Conservation (phyloP, 768 basidiomycete species). For the Rhizopogon rudus region DNA sequence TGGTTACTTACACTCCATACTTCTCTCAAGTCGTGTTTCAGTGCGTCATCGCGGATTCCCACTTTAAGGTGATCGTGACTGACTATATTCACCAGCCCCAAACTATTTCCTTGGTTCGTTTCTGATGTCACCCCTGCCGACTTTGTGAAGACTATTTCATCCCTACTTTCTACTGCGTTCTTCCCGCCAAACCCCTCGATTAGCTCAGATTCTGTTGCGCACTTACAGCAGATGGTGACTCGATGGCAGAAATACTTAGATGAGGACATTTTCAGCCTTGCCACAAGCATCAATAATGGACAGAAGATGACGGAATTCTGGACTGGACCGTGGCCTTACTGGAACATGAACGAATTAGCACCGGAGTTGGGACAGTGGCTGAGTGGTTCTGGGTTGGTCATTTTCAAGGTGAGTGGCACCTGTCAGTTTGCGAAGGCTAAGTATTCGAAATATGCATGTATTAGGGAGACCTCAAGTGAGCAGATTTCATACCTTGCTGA, state of each 20-base stretch:
- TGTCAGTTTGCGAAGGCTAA: neutral
- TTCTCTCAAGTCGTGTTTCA: constrained; percentile 85
- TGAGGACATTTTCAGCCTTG: constrained; percentile 65
- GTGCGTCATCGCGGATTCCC: constrained; percentile 39
- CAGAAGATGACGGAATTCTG: constrained; percentile 47
- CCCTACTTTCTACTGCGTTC: constrained; percentile 58
- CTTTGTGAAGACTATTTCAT: constrained; percentile 55
- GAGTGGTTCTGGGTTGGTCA: constrained; percentile 56
- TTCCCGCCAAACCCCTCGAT: constrained; percentile 32
- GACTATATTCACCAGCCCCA: constrained; percentile 53
- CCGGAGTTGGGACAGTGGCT: constrained; percentile 48
- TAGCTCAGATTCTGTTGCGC: constrained; percentile 24
- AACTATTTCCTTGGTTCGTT: constrained; percentile 96
- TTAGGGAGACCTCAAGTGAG: constrained; percentile 89
- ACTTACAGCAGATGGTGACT: constrained; percentile 54
- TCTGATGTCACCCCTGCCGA: constrained; percentile 90
- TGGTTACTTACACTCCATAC: constrained; percentile 85
- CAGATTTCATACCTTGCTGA: constrained; percentile 6
- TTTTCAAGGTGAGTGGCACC: constrained; percentile 65
- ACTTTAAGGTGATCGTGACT: constrained; percentile 2
- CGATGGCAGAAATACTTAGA: constrained; percentile 76
- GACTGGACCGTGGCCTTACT: constrained; percentile 74
- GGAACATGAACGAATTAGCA: constrained; percentile 59
- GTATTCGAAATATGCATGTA: neutral
- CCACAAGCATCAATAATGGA: constrained; percentile 31